Base-by-base conservation (phyloP, 768 basidiomycete species). In the Austroboletus eburneus region DNA sequence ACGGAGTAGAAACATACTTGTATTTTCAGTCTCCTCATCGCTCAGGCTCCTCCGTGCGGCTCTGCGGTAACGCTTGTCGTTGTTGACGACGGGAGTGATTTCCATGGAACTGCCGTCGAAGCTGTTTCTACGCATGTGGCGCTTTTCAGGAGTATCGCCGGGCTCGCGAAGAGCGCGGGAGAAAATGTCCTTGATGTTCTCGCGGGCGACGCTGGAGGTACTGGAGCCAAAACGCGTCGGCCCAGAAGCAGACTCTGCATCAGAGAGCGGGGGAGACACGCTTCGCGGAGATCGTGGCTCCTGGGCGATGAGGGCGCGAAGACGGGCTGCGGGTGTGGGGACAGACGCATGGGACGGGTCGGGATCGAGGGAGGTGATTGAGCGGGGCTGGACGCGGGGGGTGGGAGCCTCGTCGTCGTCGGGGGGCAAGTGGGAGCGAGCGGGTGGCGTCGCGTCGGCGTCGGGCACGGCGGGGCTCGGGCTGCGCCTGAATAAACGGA, bases 121-220 rank as follows among this genome's bases (percentile, higher is more conserved):
- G 58, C 81, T 85, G 54, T 78, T 82, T 59, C 80, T 67, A 44
- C 80, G 67, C n/a, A 45, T 61, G 52, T 70, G 58, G 14, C 55
- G 56, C 61, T 81, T 87, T 58, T 75, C 73, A 2, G 86, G 82
- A 5, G 83, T 85, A 52, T 77, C 74, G 3, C 78, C 82, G 1
- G 83, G 75, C 18, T 83, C 80, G 32, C 80, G 78, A 39, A 80
- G 68, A 2, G 81, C 83, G 45, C 73, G 74, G n/a, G 78, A 77
- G 58, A 89, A 86, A 24, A 89, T 70, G 47, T 79, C 74, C 58
- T 73, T 83, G 38, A 88, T 58, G 59, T 73, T 82, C 52, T 79
- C 77, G 39, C 76, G 76, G 16, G 78, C 76, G 42, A 76, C 56
- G 45, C 77, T 81, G 23, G 74, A 73, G 8, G 66, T 59, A 12